Conservation (phyloP, 2,329 filamentous ascomycete species). For the Fusarium denticulatum region DNA sequence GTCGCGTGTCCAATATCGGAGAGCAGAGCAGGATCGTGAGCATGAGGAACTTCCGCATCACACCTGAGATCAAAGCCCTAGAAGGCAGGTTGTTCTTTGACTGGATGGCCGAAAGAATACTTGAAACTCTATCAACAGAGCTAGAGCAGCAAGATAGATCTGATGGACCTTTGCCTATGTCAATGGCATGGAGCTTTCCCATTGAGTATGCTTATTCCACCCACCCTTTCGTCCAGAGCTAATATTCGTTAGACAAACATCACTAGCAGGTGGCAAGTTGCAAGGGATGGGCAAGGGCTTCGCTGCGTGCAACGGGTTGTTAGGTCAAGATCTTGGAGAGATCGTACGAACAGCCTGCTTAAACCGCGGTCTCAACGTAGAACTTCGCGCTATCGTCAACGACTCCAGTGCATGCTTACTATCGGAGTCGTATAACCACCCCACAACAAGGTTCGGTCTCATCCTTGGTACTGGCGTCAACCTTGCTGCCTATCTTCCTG, state of each 20-base stretch:
- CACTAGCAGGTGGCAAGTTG: conserved; percentile 67
- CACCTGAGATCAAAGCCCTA: conserved; percentile 63
- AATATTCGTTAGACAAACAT: conserved; percentile 65
- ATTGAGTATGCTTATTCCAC: conserved; percentile 59
- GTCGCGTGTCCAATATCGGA: conserved; percentile 51
- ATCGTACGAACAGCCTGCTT: conserved; percentile 66
- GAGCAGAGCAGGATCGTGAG: conserved; percentile 62
- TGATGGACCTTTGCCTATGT: conserved; percentile 63
- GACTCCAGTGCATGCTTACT: conserved; percentile 74
- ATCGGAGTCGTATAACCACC: conserved; percentile 69
- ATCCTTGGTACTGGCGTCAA: conserved; percentile 76
- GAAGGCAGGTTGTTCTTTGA: conserved; percentile 71
- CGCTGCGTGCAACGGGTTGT: conserved; percentile 64
- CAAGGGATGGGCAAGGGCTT: conserved; percentile 75
- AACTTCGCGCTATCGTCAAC: conserved; percentile 71
- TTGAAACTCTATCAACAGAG: conserved; percentile 62
- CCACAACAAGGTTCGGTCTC: conserved; percentile 69
- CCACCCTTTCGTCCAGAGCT: conserved; percentile 25
- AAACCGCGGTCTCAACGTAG: conserved; percentile 61
- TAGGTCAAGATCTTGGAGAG: conserved; percentile 68
- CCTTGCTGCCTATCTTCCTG: conserved; percentile 71
- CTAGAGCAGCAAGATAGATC: conserved; percentile 50
- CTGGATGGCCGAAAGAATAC: conserved; percentile 72
- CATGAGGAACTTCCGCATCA: conserved; percentile 67
- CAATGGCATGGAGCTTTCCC: conserved; percentile 75